Evolutionary conservation across 805 yeast genomes (phyloP), one percentile per base, ranked within the genome.

Genomic region (Candida berthetii): DNA sequence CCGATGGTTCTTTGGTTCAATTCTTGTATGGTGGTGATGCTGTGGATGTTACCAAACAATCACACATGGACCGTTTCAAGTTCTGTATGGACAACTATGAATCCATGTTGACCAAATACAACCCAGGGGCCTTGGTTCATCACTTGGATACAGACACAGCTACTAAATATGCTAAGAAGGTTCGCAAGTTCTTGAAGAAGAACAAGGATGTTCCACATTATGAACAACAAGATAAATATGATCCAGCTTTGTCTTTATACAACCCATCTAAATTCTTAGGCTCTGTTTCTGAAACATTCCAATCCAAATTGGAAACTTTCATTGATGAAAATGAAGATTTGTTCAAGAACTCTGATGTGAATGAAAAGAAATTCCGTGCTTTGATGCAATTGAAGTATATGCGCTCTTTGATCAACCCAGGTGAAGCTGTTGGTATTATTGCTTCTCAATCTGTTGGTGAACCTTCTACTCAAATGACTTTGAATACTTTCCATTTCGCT

Each of bases 381-480:
- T 74, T 93, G 59, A 95, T 95, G 99, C 97, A 91, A 69, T 75
- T 93, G 71, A 95, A 95, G 68, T 93, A 93, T 67, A 93, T 91
- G 96, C 84, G 95, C 57, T 89, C 98, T 10, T 71, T 90, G 50
- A 82, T 93, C 41, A 78, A 88, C 55, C 98, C 99, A 4, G 99
- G 99, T 62, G 99, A 93, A 65, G 80, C 96, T 39, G 98, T 93
- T 42, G 99, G 99, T 68, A 90, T 93, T 58, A 83, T 95, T 68
- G 99, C 99, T 7, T 85, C 97, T 18, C 98, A 93, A 68, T 89
- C 97, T 41, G 82, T 93, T 62, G 99, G 99, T 68, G 99, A 93
- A 67, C 99, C 99, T 39, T 88, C 97, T 4, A 93, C 99, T 3
- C 99, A 93, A 71, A 93, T 93, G 99, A 93, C 99, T 15, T 77